Base-by-base conservation (phyloP, 768 basidiomycete genomes). In the Trametes punicea region DNA sequence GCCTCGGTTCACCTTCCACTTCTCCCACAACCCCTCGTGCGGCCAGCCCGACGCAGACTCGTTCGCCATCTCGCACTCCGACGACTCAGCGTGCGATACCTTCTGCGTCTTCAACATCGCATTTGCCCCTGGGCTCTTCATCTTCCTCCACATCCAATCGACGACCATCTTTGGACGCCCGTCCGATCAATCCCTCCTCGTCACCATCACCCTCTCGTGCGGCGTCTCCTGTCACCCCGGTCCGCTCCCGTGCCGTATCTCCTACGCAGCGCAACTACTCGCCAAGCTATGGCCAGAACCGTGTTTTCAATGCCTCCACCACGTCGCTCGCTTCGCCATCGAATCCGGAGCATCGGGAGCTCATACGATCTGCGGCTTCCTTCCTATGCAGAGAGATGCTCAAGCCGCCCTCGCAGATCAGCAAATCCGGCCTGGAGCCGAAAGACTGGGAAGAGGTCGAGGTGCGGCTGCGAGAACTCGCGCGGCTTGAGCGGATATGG, bases 361-460 rank as follows among this genome's bases (percentile, higher is more conserved):
- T 81, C n/a, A 78, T 92, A 50, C 81, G 89, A 34, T 73, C 75
- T 0, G 88, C 90, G 5, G 79, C 79, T 3, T 77, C 81, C 0
- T 66, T 87, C 65, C 70, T 91, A 21, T 85, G 85, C 68, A 85
- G 78, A 62, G 87, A 88, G 67, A 75, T 87, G 62, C 68, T 81
- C 36, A 80, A 79, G 62, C 81, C 86, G 10, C 82, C 87, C n/a
- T 64, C 72, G 1, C 79, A 84, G 60, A 69, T 82, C 68, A 76
- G 71, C 49, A 78, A 77, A 48, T 75, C 73, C 5, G 79, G 82
- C 21, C 61, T 75, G 33, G 79, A 78, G 23, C 60, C 74, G 40
- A 75, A 73, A 64, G 85, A 88, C 52, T 88, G 84, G 81, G 85
- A 86, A 55, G 88, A 88, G 65, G 87, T 92, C 6, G 89, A 93